Evolutionary conservation across 257 asterid genomes (phyloP).

Genomic region (Solanum chiquidenum): DNA sequence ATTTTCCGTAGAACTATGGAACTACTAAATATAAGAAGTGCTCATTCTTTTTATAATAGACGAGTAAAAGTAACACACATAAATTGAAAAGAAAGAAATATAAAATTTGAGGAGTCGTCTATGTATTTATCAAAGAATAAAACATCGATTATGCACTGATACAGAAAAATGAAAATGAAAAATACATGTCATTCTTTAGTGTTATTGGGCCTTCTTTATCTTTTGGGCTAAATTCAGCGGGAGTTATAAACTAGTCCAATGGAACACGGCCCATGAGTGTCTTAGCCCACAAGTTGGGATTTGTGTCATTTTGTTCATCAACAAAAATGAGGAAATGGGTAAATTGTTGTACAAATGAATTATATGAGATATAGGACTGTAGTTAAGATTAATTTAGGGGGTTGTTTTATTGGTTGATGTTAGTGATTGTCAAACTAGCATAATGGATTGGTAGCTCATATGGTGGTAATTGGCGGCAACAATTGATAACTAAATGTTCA

Average conservation of each 20-base stretch:
- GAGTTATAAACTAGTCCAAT: not conserved
- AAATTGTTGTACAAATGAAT: not conserved
- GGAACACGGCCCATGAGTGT: not conserved
- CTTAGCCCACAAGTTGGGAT: not conserved
- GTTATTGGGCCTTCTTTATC: not conserved
- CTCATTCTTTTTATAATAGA: not conserved
- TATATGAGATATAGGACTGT: not conserved
- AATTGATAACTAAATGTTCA: not conserved
- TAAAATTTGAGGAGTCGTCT: not conserved
- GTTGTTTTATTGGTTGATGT: not conserved
- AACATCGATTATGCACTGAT: not conserved
- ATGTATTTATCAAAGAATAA: not conserved
- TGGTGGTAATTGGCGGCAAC: not conserved
- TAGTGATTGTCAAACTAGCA: not conserved
- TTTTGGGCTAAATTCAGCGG: not conserved
- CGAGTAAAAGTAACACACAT: not conserved
- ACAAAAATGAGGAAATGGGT: not conserved
- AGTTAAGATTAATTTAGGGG: not conserved
- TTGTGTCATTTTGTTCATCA: not conserved
- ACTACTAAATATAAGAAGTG: not conserved
- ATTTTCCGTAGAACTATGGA: not conserved
- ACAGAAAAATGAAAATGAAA: not conserved
- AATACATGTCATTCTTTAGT: not conserved
- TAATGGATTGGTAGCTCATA: not conserved
- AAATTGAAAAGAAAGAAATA: not conserved